Base-by-base conservation (phyloP, 345 rosid genomes). In the Anacardium occidentale region DNA sequence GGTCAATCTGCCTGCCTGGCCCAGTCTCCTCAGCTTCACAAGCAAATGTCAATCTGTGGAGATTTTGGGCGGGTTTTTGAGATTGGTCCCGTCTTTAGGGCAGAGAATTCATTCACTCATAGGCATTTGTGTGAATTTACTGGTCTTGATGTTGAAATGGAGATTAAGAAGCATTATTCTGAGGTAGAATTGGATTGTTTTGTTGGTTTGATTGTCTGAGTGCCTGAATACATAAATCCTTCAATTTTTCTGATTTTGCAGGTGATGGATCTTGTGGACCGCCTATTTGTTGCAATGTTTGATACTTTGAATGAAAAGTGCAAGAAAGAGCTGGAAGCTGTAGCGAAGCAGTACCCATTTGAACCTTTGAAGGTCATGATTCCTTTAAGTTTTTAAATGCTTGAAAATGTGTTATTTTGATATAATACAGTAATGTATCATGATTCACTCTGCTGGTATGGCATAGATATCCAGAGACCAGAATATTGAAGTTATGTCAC, bases 11-110 rank as follows among this genome's bases (percentile, higher is more conserved):
- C 98, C 10, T 95, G 98, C 83, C 75, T 95, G 62, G 97, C 98
- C 13, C 99, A 92, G 78, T 92, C 98, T 42, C 98, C 99, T 77
- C 98, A 92, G 70, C 94, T 92, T 76, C 97, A 92, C 74, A 94
- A 92, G 83, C 97, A 94, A 76, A 92, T 92, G 94, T 75, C 97
- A 1, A 90, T 92, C 13, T 89, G 92, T 78, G 97, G 89, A 72
- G 95, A 88, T 80, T 81, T 87, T 56, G 84, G 81, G 45, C 88
- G 94, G 10, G 96, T 92, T 64, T 95, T 89, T 71, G 97, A 88
- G 88, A 72, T 87, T 26, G 98, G 98, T 69, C 93, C 90, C 26
- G 98, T 91, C 82, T 92, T 86, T 79, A 87, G 98, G 78, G 98
- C 97, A 9, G 98, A 94, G 77, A 91, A 94, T 73, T 94, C 98